Conservation (phyloP, 208 protist genomes). For the Leptomonas seymouri region DNA sequence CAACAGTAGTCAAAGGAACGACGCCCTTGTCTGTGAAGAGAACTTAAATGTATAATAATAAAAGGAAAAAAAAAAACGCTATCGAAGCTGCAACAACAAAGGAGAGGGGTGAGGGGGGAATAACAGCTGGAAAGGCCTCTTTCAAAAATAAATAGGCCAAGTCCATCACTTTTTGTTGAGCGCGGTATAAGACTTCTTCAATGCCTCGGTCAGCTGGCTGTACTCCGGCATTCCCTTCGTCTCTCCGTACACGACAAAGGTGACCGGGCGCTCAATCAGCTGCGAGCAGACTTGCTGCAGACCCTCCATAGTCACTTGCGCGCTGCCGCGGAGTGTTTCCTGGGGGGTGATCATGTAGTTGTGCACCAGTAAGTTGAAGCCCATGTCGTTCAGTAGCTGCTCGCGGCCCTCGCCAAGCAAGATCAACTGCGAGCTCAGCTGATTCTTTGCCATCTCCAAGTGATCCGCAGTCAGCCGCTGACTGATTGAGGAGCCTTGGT, state of each 20-base stretch:
- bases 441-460: conserved; percentile 91
- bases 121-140: not conserved
- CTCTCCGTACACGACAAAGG: conserved; percentile 83
- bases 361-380: conserved; percentile 85
- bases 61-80: conserved; percentile 14
- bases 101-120: not conserved
- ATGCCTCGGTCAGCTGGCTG: conserved; percentile 46
- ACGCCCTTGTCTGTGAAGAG: not conserved
- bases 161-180: conserved; percentile 44
- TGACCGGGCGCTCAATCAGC: conserved; percentile 70
- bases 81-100: not conserved
- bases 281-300: conserved; percentile 62
- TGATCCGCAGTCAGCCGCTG: conserved; percentile 73
- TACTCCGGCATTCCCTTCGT: conserved; percentile 66
- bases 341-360: conserved; percentile 77
- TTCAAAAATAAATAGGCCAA: too few relatives aligned
- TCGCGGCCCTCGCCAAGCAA: conserved; percentile 82
- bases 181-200: conserved; percentile 52
- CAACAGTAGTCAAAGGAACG: not conserved
- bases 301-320: conserved; percentile 69
- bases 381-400: conserved; percentile 89
- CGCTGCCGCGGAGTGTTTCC: conserved; percentile 72
- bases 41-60: not conserved
- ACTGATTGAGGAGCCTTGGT: conserved; percentile 79
- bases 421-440: conserved; percentile 85